Evolutionary conservation across 352 stramenopile genomes (phyloP).

Genomic region (Phytophthora hibernalis): DNA sequence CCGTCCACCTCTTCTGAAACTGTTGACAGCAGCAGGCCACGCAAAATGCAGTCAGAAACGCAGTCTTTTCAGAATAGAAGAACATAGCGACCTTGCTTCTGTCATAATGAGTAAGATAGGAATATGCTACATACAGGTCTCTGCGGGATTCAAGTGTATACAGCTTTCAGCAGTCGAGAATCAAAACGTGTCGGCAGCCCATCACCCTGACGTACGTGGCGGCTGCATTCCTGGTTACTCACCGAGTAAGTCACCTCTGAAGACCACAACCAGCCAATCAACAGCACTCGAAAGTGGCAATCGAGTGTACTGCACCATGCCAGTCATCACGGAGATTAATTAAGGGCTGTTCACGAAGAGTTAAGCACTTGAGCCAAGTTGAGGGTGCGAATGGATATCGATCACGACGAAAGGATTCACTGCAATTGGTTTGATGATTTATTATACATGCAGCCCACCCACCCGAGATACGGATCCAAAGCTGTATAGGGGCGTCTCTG

Average conservation of each 20-base stretch:
- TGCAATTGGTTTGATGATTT: no score
- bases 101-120: neutral
- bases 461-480: neutral
- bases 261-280: no score
- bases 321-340: no score
- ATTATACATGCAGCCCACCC: neutral
- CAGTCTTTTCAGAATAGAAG: neutral
- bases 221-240: no score
- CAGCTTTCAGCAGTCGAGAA: slow-evolving; percentile 25
- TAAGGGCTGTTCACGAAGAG: no score
- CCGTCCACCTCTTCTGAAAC: neutral
- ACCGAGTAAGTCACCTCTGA: no score
- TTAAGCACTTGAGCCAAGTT: no score
- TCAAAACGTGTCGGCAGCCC: slow-evolving; percentile 6
- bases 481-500: neutral
- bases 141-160: slow-evolving; percentile 20
- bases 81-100: neutral
- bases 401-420: no score
- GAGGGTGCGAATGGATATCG: no score
- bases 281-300: no score
- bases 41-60: neutral
- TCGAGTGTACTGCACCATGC: no score
- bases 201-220: slow-evolving; percentile 14
- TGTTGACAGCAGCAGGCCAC: neutral
- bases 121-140: neutral